Percentiles rank a stretch among this genome's conserved stretches.
These are phyloP conservation scores for Malania oleifera DNA, from an alignment of 164 flowering plant genomes.

Conservation along the genomic window DNA sequence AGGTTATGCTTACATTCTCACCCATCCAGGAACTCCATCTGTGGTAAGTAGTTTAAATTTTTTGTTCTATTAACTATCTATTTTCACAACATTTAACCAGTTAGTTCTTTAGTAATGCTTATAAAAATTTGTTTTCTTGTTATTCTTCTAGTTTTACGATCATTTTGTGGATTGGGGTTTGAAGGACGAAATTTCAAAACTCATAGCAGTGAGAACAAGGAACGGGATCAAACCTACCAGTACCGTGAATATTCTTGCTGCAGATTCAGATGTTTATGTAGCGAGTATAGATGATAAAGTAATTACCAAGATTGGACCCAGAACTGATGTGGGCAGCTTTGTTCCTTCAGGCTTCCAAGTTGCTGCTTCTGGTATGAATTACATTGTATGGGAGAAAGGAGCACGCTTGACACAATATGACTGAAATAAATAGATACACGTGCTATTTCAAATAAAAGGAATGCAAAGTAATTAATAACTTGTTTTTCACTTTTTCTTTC, in stretches of 20 bases:
- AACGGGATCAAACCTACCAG: conserved; percentile 49
- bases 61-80: not conserved
- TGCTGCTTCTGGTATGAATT: conserved; percentile 50
- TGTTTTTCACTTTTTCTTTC: too few species aligned
- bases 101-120: not conserved
- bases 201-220: conserved; percentile 40
- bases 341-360: conserved; percentile 47
- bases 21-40: conserved; percentile 76
- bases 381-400: conserved; percentile 68
- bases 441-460: too few species aligned
- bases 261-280: conserved; percentile 60
- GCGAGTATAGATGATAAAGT: conserved; percentile 54
- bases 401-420: too few species aligned
- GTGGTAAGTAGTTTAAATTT: conserved; percentile 29
- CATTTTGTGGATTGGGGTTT: conserved; percentile 72
- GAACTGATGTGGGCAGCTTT: conserved; percentile 49
- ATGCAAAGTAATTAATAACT: too few species aligned
- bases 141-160: conserved; percentile 79
- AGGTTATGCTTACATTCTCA: conserved; percentile 80
- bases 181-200: conserved; percentile 45
- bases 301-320: conserved; percentile 62
- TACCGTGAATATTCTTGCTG: conserved; percentile 38
- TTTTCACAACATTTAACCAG: not conserved
- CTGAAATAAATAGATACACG: too few species aligned
- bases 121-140: conserved; percentile 10